Percentiles rank a stretch among this genome's conserved stretches.
These are phyloP conservation scores for Hypomyces perniciosus DNA, from an alignment of 2,329 filamentous ascomycete species.

Conservation along the genomic window DNA sequence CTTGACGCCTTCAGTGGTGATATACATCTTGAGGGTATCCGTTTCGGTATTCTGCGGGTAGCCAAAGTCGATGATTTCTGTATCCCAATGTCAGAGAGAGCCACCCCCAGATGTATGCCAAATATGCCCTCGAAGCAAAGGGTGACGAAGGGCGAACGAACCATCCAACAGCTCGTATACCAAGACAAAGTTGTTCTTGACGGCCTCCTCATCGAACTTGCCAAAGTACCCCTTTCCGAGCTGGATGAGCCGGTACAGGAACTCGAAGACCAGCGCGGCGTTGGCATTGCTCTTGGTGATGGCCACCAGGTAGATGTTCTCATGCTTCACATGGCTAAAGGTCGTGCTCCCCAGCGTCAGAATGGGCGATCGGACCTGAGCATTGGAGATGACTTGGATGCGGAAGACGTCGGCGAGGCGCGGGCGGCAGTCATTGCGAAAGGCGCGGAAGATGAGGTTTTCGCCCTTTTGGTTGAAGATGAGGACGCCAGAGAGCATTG, in stretches of 20 bases:
- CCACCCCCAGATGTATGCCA: background rate
- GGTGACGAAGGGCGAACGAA: slow-evolving; percentile 32
- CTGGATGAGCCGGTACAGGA: slow-evolving; percentile 85
- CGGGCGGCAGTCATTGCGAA: slow-evolving; percentile 96
- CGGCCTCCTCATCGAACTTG: slow-evolving; percentile 98
- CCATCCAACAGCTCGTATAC: slow-evolving; percentile 96
- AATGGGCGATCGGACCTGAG: slow-evolving; percentile 95
- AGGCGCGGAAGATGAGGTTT: slow-evolving; percentile 98
- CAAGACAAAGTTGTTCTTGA: slow-evolving; percentile 99
- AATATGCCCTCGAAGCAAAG: background rate
- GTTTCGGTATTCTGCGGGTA: slow-evolving; percentile 99
- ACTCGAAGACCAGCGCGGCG: slow-evolving; percentile 95
- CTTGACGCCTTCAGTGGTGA: slow-evolving; percentile 97
- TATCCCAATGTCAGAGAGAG: background rate
- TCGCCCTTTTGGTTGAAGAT: slow-evolving; percentile 99
- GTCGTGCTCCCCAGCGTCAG: slow-evolving; percentile 95
- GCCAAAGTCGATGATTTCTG: slow-evolving; percentile 97
- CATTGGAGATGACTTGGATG: slow-evolving; percentile 98
- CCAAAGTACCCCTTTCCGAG: slow-evolving; percentile 95
- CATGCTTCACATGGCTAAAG: slow-evolving; percentile 98
- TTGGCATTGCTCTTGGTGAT: slow-evolving; percentile 99
- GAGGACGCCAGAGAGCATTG: slow-evolving; percentile 93
- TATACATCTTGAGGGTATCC: slow-evolving; percentile 99
- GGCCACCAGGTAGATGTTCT: slow-evolving; percentile 97
- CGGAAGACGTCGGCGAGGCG: slow-evolving; percentile 98